phyloP scores from a whole-genome alignment of 306 rosid genomes.

The Comarum palustre region DNA sequence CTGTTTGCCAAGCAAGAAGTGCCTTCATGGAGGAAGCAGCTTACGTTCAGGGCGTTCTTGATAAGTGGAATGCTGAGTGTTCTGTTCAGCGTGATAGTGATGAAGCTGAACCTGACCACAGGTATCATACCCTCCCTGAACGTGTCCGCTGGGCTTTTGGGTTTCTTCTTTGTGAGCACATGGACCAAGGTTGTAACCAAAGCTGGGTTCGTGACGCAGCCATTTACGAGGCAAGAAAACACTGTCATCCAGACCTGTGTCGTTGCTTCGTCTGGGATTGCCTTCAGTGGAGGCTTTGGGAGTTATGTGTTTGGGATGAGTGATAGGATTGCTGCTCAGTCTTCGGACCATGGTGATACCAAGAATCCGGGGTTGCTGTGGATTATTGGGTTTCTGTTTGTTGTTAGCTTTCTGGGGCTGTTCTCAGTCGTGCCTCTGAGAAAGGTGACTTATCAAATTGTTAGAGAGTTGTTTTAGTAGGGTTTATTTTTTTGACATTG shows the following conservation, averaged over 20 bases:
- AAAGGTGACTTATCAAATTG: slow-evolving; percentile 22
- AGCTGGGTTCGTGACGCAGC: slow-evolving; percentile 30
- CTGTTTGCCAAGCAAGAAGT: slow-evolving; percentile 28
- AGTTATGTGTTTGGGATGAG: slow-evolving; percentile 54
- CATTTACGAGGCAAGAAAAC: slow-evolving; percentile 48
- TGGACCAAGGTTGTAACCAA: slow-evolving; percentile 37
- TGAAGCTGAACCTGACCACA: slow-evolving; percentile 46
- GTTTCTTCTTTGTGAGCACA: slow-evolving; percentile 42
- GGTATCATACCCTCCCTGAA: slow-evolving; percentile 47
- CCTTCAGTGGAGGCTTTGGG: slow-evolving; percentile 51
- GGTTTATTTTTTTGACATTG: not conserved
- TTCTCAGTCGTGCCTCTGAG: slow-evolving; percentile 52
- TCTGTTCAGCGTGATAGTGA: slow-evolving; percentile 41
- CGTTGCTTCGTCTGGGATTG: slow-evolving; percentile 50
- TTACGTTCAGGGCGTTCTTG: slow-evolving; percentile 36
- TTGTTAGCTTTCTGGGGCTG: slow-evolving; percentile 52
- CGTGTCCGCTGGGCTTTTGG: slow-evolving; percentile 42
- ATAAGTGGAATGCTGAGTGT: slow-evolving; percentile 41
- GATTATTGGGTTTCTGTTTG: slow-evolving; percentile 43
- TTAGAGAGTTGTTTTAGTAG: not conserved
- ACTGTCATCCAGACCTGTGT: slow-evolving; percentile 52
- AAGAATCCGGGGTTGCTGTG: slow-evolving; percentile 39
- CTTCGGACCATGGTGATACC: slow-evolving; percentile 28
- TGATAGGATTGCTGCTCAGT: slow-evolving; percentile 26
- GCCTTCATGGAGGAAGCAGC: slow-evolving; percentile 40